phyloP scores from a whole-genome alignment of 805 yeast genomes.

The Vanderwaltozyma polyspora region DNA sequence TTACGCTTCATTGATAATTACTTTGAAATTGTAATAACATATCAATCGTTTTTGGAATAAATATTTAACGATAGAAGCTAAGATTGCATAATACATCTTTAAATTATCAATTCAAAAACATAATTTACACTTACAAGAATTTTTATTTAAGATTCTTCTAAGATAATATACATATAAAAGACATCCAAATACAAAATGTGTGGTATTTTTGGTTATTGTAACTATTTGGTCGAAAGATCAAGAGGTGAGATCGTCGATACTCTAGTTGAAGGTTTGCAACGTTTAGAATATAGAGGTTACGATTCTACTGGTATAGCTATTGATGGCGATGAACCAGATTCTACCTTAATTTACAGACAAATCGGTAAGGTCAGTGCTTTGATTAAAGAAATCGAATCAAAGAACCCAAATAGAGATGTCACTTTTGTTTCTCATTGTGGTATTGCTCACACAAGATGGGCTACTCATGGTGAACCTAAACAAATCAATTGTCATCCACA shows the following conservation, averaged over 20 bases:
- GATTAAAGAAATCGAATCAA: slow-evolving; percentile 46
- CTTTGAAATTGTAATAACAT: too few species aligned
- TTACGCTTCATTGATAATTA: too few species aligned
- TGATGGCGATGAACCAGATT: slow-evolving; percentile 72
- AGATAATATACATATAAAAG: too few species aligned
- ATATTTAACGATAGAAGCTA: too few species aligned
- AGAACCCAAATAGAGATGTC: slow-evolving; percentile 45
- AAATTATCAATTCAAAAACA: too few species aligned
- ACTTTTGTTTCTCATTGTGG: slow-evolving; percentile 81
- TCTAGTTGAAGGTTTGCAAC: slow-evolving; percentile 72
- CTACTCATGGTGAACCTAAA: slow-evolving; percentile 94
- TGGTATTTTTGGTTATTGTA: slow-evolving; percentile 97
- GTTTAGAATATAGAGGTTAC: slow-evolving; percentile 95
- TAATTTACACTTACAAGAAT: too few species aligned
- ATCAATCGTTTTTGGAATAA: too few species aligned
- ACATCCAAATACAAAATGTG: too few species aligned
- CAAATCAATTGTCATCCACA: slow-evolving; percentile 91
- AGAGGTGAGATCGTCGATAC: slow-evolving; percentile 90
- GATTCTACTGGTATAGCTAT: slow-evolving; percentile 96
- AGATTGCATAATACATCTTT: too few species aligned
- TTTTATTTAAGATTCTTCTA: too few species aligned
- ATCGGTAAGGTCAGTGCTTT: slow-evolving; percentile 86
- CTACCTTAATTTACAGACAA: slow-evolving; percentile 65
- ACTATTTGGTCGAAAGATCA: slow-evolving; percentile 82
- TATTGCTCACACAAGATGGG: slow-evolving; percentile 99